Evolutionary conservation across 352 stramenopile species (phyloP).

Genomic region (Phytophthora hybrid): DNA sequence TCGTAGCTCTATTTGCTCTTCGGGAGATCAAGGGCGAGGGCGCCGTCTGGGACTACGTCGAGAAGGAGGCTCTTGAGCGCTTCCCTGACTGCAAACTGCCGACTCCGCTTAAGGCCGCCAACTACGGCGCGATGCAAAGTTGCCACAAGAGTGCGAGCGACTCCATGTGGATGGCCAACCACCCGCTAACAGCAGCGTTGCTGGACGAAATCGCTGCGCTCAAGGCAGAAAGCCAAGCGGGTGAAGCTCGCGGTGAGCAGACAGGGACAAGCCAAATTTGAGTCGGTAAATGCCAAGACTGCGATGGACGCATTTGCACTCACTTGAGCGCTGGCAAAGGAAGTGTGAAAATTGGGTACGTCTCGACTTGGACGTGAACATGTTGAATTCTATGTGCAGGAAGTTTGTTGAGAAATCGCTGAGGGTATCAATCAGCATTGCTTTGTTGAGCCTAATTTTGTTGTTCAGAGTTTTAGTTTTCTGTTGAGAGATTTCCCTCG

Average conservation of each 20-base stretch:
- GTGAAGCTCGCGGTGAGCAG: neutral
- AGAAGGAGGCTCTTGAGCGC: conserved; percentile 36
- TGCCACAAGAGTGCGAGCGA: conserved; percentile 22
- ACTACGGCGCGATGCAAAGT: conserved; percentile 35
- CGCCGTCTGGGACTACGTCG: conserved; percentile 48
- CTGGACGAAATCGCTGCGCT: neutral
- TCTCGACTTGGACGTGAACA: neutral
- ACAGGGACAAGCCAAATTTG: neutral
- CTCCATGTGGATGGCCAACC: conserved; percentile 44
- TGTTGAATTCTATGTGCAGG: neutral
- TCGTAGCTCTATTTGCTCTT: conserved; percentile 47
- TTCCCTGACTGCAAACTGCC: conserved; percentile 58
- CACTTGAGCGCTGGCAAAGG: neutral
- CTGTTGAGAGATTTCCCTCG: no score
- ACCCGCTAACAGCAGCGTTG: conserved; percentile 7
- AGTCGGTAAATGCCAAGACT: neutral
- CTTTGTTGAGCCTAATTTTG: no score
- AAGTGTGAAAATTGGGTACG: neutral
- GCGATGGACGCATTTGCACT: neutral
- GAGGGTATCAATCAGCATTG: no score
- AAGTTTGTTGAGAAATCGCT: no score
- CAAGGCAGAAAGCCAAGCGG: neutral
- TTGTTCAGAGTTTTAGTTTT: no score
- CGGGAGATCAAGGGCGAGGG: conserved; percentile 38
- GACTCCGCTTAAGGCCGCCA: conserved; percentile 46